Base-by-base conservation (phyloP, 768 basidiomycete species). In the Auricularia heimuer region DNA sequence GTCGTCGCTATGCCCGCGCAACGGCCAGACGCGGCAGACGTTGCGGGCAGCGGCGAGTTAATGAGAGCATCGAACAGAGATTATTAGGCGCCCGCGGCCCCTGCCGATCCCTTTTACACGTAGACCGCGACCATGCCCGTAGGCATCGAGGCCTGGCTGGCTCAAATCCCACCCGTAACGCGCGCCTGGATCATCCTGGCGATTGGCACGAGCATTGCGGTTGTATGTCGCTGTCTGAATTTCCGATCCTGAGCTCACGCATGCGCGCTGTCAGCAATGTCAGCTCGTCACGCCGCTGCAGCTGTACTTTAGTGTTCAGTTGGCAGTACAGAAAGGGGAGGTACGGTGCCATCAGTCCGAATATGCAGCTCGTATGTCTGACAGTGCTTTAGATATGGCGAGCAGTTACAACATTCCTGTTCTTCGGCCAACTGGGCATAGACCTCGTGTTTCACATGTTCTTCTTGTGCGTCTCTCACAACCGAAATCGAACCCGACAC, bases 381-480 rank as follows among this genome's bases (percentile, higher is more conserved):
- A 61, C 45, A 54, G 33, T 61, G 44, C 65, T 33, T 12, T 68
- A 97, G 93, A 81, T 87, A 69, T 98, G 94, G 94, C 83, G 96
- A 35, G 82, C 86, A 58, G 75, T 88, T 51, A 95, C 94, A 35
- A 96, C 90, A 11, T 98, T 98, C 82, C 88, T 94, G 71, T 99
- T 95, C 77, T 98, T 98, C 76, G 97, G 96, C 11, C 84, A 88
- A 1, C 85, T 98, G 72, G 93, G 90, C 3, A 78, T 98, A 24
- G 96, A 98, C 75, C 93, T 98, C 70, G 82, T 96, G 65, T 97
- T 98, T 76, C 96, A 98, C 74, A 82, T 99, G 63, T 98, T 98
- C 81, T 99, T 98, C 82, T 97, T 99, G 96, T 96, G 73, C 75
- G 94, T 79, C 24, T 61, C 54, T 33, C 42, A 63, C 33, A 16